Base-by-base conservation (phyloP, 2,329 filamentous ascomycete species). In the Diaporthe humulicola region DNA sequence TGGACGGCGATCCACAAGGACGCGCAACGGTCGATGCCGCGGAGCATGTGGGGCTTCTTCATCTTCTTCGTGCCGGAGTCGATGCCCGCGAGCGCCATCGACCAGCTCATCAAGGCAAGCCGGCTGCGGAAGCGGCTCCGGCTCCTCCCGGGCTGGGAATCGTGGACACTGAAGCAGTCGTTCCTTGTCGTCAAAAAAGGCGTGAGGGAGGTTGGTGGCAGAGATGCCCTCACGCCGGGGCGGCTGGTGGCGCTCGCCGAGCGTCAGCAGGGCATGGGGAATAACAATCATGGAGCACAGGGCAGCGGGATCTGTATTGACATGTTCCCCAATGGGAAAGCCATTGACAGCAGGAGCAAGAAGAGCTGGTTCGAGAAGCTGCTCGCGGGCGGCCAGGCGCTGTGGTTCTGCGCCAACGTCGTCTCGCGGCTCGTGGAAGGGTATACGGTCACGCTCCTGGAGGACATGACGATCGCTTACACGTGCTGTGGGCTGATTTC, bases 401-500 rank as follows among this genome's bases (percentile, higher is more conserved):
- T 66, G 28, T 66, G 60, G 60, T 66, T 66, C 60, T 66, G 60
- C 40, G 60, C 60, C 60, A 66, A 66, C 40, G 15, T 66, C 28
- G 6, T 66, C 28, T 48, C 60, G 17, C 38, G 60, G 19, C 28
- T 66, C 4, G 60, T 19, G 10, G 28, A 22, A 2, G 60, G 28
- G 28, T 66, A 66, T 4, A 0, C 2, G 17, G 40, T 66, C 40
- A 66, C 60, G 5, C 60, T 19, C 15, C 40, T 66, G 17, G 60
- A 66, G 40, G 60, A 48, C 60, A 33, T 48, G 40, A 66, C 60
- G 28, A 33, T 48, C 4, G 60, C 60, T 10, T 66, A 66, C 28
- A 66, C 60, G 0, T 66, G 8, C 28, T 66, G 40, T 4, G 60
- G 60, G 17, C 60, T 66, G 5, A 33, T 66, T 7, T 40, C 60